phyloP scores from a whole-genome alignment of 2,329 filamentous ascomycete genomes.

The Penicillium sp. region DNA sequence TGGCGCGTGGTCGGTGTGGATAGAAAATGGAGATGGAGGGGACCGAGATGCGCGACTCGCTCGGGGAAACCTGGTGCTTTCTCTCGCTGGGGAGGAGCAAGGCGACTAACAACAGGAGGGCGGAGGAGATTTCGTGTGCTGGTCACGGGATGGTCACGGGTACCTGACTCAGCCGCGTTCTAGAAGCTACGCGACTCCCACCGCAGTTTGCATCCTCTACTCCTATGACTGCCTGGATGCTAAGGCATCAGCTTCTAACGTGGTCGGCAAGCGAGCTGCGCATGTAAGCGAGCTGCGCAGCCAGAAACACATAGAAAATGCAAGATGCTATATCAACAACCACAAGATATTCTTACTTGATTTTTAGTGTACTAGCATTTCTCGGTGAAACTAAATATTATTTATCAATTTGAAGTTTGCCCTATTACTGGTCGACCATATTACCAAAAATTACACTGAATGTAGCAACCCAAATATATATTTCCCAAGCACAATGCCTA shows the following conservation, averaged over 20 bases:
- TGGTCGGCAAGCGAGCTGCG: too few relatives aligned
- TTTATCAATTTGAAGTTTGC: too few relatives aligned
- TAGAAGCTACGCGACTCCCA: background rate
- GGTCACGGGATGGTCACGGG: slow-evolving; percentile 33
- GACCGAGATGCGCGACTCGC: slow-evolving; percentile 42
- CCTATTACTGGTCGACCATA: too few relatives aligned
- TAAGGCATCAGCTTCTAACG: background rate
- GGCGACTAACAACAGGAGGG: slow-evolving; percentile 35
- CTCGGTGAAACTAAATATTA: too few relatives aligned
- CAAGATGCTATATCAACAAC: too few relatives aligned
- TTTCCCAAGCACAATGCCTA: too few relatives aligned
- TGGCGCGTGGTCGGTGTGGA: slow-evolving; percentile 36
- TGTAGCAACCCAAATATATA: too few relatives aligned
- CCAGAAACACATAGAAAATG: too few relatives aligned
- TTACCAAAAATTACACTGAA: too few relatives aligned
- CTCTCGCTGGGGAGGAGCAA: slow-evolving; percentile 29
- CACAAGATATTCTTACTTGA: too few relatives aligned
- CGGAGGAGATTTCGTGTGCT: slow-evolving; percentile 37
- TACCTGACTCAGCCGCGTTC: slow-evolving; percentile 29
- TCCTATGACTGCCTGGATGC: background rate
- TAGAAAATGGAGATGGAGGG: slow-evolving; percentile 42
- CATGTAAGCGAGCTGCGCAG: too few relatives aligned
- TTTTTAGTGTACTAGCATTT: too few relatives aligned
- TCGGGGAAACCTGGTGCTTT: slow-evolving; percentile 42
- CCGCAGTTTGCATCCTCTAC: background rate